Percentiles rank a stretch among this genome's conserved stretches.
These are phyloP conservation scores for Guadua angustifolia DNA, from an alignment of 176 grass and related monocot genomes.

Conservation along the genomic window DNA sequence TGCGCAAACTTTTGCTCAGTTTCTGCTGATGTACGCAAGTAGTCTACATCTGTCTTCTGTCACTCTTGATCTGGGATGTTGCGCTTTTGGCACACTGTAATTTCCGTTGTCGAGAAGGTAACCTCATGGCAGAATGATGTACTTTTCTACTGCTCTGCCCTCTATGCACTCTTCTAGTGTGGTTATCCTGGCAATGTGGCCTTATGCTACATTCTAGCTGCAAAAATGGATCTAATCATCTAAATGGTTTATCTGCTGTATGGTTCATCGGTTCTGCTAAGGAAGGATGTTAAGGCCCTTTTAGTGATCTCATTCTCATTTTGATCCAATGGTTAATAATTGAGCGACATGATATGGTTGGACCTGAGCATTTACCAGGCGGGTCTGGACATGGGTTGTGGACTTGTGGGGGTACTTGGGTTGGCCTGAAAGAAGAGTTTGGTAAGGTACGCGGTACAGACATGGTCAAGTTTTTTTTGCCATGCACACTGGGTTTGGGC, in stretches of 20 bases:
- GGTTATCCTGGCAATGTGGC: background rate
- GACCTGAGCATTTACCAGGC: background rate
- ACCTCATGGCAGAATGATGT: background rate
- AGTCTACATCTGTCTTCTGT: background rate
- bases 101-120: background rate
- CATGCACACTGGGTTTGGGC: background rate
- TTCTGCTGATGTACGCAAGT: background rate
- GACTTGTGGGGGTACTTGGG: too few relatives aligned
- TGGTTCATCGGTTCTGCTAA: background rate
- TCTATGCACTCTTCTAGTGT: background rate
- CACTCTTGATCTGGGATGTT: background rate
- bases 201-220: background rate
- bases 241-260: background rate
- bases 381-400: background rate
- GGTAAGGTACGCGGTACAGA: too few relatives aligned
- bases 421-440: too few relatives aligned
- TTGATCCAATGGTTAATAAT: background rate
- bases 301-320: background rate
- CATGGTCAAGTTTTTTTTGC: background rate
- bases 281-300: background rate
- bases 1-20: constrained; percentile 1
- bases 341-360: background rate
- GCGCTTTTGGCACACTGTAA: background rate
- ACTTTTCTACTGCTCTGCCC: background rate
- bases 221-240: background rate